These are phyloP conservation scores for Pisolithus sp. DNA, from an alignment of 768 basidiomycete genomes.

Conservation along the genomic window DNA sequence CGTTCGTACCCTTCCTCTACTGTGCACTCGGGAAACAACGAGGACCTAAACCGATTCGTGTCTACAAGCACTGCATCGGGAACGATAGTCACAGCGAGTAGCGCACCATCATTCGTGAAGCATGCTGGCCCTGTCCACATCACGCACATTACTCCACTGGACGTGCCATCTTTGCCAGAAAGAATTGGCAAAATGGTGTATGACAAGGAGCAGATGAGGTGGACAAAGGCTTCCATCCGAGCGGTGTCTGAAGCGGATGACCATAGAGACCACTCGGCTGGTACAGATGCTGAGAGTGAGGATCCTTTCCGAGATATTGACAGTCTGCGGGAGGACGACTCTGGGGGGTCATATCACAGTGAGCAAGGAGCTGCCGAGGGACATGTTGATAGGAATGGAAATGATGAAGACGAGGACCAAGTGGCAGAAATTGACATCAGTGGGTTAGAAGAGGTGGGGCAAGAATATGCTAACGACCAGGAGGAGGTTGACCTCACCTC, in stretches of 20 bases:
- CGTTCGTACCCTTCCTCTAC: constrained; percentile 46
- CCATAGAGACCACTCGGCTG: constrained; percentile 22
- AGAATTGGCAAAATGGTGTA: constrained; percentile 84
- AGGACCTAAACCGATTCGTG: constrained; percentile 83
- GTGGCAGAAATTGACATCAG: constrained; percentile 17
- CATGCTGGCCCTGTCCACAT: constrained; percentile 75
- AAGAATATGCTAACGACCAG: constrained; percentile 44
- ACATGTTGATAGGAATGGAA: constrained; percentile 11
- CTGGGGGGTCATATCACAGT: constrained; percentile 18
- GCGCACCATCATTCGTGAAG: constrained; percentile 79
- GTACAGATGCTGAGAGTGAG: constrained; percentile 52
- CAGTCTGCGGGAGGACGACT: constrained; percentile 65
- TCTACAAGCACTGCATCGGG: constrained; percentile 81
- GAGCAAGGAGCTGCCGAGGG: not conserved
- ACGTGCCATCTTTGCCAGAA: constrained; percentile 69
- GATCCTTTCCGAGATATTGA: constrained; percentile 93
- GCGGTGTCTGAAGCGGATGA: constrained; percentile 26
- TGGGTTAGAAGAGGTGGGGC: constrained; percentile 45
- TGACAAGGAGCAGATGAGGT: constrained; percentile 76
- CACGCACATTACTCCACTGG: constrained; percentile 73
- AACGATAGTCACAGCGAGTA: constrained; percentile 64
- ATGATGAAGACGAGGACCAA: constrained; percentile 8
- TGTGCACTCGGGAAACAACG: constrained; percentile 45
- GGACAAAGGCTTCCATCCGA: constrained; percentile 61
- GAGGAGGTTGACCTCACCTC: constrained; percentile 65